A percentile compares a stretch with the other conserved stretches of the same genome.
Conservation (phyloP, 805 yeast species). For the Monosporozyma servazzii region DNA sequence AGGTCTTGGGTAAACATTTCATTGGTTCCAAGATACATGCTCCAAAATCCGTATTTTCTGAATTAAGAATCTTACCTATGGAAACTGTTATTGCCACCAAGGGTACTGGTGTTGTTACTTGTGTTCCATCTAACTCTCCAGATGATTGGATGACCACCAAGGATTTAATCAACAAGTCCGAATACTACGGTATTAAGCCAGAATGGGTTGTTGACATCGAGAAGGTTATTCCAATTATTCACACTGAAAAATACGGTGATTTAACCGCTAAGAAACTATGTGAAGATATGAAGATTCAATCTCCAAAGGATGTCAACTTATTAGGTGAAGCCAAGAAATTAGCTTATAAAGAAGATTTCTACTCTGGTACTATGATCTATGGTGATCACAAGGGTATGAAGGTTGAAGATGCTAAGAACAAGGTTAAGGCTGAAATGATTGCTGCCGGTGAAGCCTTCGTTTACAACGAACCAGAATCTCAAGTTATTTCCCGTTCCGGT, state of each 20-base stretch:
- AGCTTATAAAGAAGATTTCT: constrained; percentile 94
- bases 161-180: constrained; percentile 84
- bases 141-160: constrained; percentile 85
- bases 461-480: constrained; percentile 89
- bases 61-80: constrained; percentile 88
- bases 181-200: constrained; percentile 72
- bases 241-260: constrained; percentile 81
- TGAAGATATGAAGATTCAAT: constrained; percentile 80
- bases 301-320: constrained; percentile 84
- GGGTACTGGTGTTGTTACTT: constrained; percentile 98
- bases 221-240: constrained; percentile 65
- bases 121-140: constrained; percentile 98
- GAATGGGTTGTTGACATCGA: constrained; percentile 72
- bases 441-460: constrained; percentile 73
- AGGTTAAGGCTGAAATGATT: constrained; percentile 74
- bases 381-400: constrained; percentile 84
- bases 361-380: constrained; percentile 70
- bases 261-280: constrained; percentile 76
- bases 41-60: constrained; percentile 63
- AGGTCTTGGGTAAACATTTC: constrained; percentile 60
- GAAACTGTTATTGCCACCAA: constrained; percentile 89
- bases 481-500: constrained; percentile 88
- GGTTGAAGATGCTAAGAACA: constrained; percentile 85
- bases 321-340: constrained; percentile 88
- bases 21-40: constrained; percentile 84